phyloP scores from a whole-genome alignment of 2,329 filamentous ascomycete genomes.

The Polychaeton citri region DNA sequence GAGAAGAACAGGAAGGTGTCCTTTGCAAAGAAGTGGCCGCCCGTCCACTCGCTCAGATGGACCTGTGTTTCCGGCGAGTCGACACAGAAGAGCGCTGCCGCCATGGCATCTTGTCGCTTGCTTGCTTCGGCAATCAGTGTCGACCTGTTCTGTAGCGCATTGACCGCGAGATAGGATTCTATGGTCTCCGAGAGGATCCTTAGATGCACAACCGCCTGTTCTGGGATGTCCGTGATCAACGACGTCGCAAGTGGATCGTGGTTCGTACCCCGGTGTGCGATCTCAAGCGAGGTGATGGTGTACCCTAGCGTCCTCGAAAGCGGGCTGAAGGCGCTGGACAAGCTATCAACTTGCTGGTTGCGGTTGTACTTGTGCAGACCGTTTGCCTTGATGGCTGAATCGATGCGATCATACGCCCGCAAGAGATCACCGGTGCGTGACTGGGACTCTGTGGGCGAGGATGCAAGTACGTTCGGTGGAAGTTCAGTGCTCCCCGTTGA shows the following conservation, averaged over 20 bases:
- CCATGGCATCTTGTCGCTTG: slow-evolving; percentile 14
- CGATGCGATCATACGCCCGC: slow-evolving; percentile 42
- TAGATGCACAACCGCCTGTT: slow-evolving; percentile 72
- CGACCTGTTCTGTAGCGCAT: slow-evolving; percentile 49
- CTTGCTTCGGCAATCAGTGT: slow-evolving; percentile 19
- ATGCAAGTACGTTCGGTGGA: not conserved
- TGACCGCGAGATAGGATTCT: slow-evolving; percentile 68
- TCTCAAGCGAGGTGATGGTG: slow-evolving; percentile 79
- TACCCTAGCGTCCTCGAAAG: slow-evolving; percentile 49
- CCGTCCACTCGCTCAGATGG: slow-evolving; percentile 8
- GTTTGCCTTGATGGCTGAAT: slow-evolving; percentile 41
- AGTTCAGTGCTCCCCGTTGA: not conserved
- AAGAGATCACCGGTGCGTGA: slow-evolving; percentile 24
- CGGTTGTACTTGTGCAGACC: slow-evolving; percentile 21
- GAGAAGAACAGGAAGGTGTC: slow-evolving; percentile 73
- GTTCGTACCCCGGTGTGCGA: slow-evolving; percentile 68
- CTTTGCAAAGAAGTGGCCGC: slow-evolving; percentile 44
- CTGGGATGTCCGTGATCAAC: slow-evolving; percentile 70
- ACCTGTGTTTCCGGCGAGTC: slow-evolving; percentile 12
- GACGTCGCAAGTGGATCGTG: slow-evolving; percentile 51
- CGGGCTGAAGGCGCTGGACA: slow-evolving; percentile 5
- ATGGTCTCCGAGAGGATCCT: slow-evolving; percentile 81
- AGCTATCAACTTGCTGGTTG: slow-evolving; percentile 6
- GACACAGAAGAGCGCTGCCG: slow-evolving; percentile 16
- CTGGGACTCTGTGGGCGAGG: not conserved